Evolutionary conservation across 1,284 basidiomycete genomes (phyloP), one percentile per base, ranked within the genome.

Genomic region (Puccinia horiana): DNA sequence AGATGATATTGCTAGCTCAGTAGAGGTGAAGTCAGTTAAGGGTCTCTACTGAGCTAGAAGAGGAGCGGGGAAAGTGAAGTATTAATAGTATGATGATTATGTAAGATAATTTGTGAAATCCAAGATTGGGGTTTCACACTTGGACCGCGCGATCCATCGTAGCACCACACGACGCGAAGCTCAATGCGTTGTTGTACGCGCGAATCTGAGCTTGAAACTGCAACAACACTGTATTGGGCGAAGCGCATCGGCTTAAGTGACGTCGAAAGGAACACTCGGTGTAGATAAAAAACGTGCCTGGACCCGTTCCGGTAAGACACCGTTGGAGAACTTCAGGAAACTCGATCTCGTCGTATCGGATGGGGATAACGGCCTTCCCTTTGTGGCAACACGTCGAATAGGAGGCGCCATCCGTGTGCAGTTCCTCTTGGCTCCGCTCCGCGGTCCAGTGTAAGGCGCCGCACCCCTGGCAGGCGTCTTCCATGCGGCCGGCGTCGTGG

Each of bases 141-240:
- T 76, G 32, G 2, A 61, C 54, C 4, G 37, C 0, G 23, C 26
- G 11, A 26, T 76, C 74, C 1, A 76, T 20, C 2, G 12, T 26
- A 12, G 37, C 37, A 1, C 74, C 74, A 54, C 35, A 37, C 2
- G 54, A 76, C 4, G 74, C 54, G 32, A 76, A 76, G 6, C 54
- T 12, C 1, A 76, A 26, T 2, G 49, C 54, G 42, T 76, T 76
- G 54, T 76, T 76, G 37, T 76, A 61, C 11, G 9, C 32, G 23
- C 35, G 40, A 6, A 67, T 5, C 8, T 67, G 6, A 9, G 32
- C 5, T n/a, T 67, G 63, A 26, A 67, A 67, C 18, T 9, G 4
- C 35, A 26, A 40, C 3, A 35, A 67, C 1, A 26, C 63, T 40
- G 35, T n/a, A n/a, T n/a, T n/a, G n/a, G n/a, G n/a, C n/a, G n/a